phyloP scores from a whole-genome alignment of 176 grass and related monocot species.

The Urochloa ruziziensis region DNA sequence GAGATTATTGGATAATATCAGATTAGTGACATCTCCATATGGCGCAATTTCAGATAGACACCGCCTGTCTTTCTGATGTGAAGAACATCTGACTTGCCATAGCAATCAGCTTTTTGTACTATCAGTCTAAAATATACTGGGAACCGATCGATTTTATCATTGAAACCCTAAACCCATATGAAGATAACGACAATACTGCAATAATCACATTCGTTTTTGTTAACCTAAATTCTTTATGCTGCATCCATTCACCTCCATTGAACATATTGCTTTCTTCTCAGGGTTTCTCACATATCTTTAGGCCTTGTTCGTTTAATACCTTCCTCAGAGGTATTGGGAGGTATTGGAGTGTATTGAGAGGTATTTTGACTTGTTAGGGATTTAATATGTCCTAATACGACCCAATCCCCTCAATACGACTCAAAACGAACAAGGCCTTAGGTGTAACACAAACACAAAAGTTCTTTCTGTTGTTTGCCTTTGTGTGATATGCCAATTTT shows the following conservation, averaged over 20 bases:
- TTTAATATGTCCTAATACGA: too few relatives aligned
- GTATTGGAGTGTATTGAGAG: too few relatives aligned
- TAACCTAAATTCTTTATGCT: neutral
- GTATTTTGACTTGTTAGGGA: too few relatives aligned
- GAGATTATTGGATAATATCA: neutral
- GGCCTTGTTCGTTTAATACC: too few relatives aligned
- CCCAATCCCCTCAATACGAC: too few relatives aligned
- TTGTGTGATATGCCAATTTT: conserved; percentile 11
- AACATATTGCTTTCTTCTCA: neutral
- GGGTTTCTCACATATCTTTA: neutral
- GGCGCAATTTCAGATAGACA: neutral
- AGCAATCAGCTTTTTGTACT: neutral
- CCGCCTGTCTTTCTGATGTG: neutral
- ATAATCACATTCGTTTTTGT: neutral
- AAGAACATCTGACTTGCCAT: neutral
- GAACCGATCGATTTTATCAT: neutral
- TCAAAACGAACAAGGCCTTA: too few relatives aligned
- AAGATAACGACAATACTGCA: neutral
- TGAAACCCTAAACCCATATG: too few relatives aligned
- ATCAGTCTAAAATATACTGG: neutral
- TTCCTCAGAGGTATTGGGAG: too few relatives aligned
- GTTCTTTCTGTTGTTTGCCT: neutral
- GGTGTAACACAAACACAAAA: neutral
- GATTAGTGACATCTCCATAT: neutral
- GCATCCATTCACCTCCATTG: neutral